These are phyloP conservation scores for Gentiana macrophylla DNA, from an alignment of 257 asterid genomes.

Conservation along the genomic window DNA sequence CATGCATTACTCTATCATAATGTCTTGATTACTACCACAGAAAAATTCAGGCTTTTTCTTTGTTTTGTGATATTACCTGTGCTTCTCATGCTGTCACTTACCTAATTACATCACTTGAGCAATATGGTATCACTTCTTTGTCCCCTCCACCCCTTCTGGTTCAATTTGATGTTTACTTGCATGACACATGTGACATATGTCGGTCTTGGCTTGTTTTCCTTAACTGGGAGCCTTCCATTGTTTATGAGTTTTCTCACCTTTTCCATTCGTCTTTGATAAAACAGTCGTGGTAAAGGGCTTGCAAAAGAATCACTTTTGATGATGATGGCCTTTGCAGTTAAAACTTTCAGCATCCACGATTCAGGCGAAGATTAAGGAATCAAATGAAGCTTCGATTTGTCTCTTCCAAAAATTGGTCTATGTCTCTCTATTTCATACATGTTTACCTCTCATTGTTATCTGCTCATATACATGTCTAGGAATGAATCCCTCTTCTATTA, in stretches of 20 bases:
- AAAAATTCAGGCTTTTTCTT: too few relatives aligned
- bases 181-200: neutral
- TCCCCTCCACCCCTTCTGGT: too few relatives aligned
- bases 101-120: neutral
- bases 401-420: constrained; percentile 70
- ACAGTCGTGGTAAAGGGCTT: constrained; percentile 87
- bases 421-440: constrained; percentile 8
- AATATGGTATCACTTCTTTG: neutral
- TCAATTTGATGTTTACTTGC: neutral
- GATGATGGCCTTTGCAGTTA: constrained; percentile 74
- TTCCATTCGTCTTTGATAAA: constrained; percentile 11
- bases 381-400: constrained; percentile 64
- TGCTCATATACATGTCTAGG: too few relatives aligned
- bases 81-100: too few relatives aligned
- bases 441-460: too few relatives aligned
- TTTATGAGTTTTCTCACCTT: neutral
- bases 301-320: constrained; percentile 70
- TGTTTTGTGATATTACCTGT: too few relatives aligned
- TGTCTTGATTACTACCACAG: neutral
- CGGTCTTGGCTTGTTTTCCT: too few relatives aligned
- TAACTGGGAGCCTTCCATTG: neutral
- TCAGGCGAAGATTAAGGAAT: constrained; percentile 69
- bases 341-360: constrained; percentile 44
- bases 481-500: too few relatives aligned
- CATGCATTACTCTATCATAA: neutral